Evolutionary conservation across 2,329 filamentous ascomycete genomes (phyloP), one percentile per base, ranked within the genome.

Genomic region (Clonostachys byssicola): DNA sequence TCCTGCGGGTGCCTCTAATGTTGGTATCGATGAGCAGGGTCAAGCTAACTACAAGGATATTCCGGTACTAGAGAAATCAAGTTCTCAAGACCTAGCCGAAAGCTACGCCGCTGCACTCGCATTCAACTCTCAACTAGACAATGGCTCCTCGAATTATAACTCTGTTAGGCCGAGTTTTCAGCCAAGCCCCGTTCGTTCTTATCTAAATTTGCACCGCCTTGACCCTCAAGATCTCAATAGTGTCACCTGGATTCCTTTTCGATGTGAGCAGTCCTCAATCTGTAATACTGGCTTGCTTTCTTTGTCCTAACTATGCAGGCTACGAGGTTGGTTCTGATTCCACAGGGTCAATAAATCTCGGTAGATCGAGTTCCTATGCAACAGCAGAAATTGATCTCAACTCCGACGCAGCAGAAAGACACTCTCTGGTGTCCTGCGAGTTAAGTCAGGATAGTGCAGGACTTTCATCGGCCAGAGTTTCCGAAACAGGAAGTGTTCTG

Each of bases 401-500:
- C 23, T 30, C 23, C 23, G 23, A 30, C 23, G 23, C 23, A 30
- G 23, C 23, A 30, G 23, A 30, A 10, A 30, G 23, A 30, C 23
- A 30, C 17, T 30, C 47, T 16, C 33, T 16, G 10, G 36, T 39
- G 36, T n/a, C 36, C n/a, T 10, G 36, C 14, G 14, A 18, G 6
- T n/a, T 18, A n/a, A 39, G 36, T 13, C 36, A n/a, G 7, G 14
- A n/a, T n/a, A n/a, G 14, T 39, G 36, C 10, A 39, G 36, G n/a
- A 7, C 14, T 18, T 18, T 39, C 36, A 13, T 39, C 36, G 6
- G 12, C 36, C 7, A 39, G 36, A 36, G 30, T 13, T n/a, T 43
- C 70, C 3, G 65, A 70, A 43, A 64, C 64, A n/a, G 58, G 61
- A 2, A 69, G 65, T 48, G 67, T 68, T 38, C 55, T 56, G 20